These are phyloP conservation scores for Baudoinia panamericana DNA, from an alignment of 495 filamentous ascomycete species.

Conservation along the genomic window DNA sequence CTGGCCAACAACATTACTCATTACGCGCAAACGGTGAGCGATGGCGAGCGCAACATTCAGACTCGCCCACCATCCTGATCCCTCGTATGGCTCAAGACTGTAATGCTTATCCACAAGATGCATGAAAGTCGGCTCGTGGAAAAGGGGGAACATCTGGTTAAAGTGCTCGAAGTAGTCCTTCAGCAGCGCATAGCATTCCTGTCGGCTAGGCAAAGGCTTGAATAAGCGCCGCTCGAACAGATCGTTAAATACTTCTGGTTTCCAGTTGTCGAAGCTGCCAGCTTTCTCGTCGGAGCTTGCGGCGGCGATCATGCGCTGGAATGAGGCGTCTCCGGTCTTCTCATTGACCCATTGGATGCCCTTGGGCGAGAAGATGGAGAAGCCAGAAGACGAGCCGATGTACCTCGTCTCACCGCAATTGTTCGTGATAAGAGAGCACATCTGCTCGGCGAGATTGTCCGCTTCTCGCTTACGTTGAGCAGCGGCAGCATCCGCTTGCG, in stretches of 20 bases:
- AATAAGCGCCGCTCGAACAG: slow-evolving; percentile 82
- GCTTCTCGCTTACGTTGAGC: too few relatives aligned
- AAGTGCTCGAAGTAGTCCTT: slow-evolving; percentile 96
- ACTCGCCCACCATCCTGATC: slow-evolving; percentile 96
- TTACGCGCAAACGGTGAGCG: slow-evolving; percentile 80
- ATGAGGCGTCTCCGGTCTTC: slow-evolving; percentile 87
- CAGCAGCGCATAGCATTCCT: slow-evolving; percentile 66
- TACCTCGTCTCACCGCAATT: slow-evolving; percentile 92
- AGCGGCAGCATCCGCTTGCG: too few relatives aligned
- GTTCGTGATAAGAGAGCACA: slow-evolving; percentile 98
- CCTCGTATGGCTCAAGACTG: slow-evolving; percentile 81
- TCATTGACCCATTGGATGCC: slow-evolving; percentile 98
- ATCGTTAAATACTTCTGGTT: slow-evolving; percentile 84
- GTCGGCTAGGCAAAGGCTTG: slow-evolving; percentile 65
- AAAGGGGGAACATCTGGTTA: slow-evolving; percentile 95
- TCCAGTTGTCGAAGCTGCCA: slow-evolving; percentile 71
- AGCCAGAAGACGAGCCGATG: slow-evolving; percentile 94
- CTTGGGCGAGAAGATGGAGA: slow-evolving; percentile 96
- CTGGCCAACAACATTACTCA: slow-evolving; percentile 79
- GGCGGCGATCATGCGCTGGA: slow-evolving; percentile 88
- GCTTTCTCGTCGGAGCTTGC: slow-evolving; percentile 64
- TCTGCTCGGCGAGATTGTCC: slow-evolving; percentile 89
- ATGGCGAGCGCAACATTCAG: slow-evolving; percentile 90
- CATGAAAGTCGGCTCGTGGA: slow-evolving; percentile 97
- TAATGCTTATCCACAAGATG: slow-evolving; percentile 88